Conservation (phyloP, 2,329 filamentous ascomycete genomes). For the Sarocladiaceae sp. region DNA sequence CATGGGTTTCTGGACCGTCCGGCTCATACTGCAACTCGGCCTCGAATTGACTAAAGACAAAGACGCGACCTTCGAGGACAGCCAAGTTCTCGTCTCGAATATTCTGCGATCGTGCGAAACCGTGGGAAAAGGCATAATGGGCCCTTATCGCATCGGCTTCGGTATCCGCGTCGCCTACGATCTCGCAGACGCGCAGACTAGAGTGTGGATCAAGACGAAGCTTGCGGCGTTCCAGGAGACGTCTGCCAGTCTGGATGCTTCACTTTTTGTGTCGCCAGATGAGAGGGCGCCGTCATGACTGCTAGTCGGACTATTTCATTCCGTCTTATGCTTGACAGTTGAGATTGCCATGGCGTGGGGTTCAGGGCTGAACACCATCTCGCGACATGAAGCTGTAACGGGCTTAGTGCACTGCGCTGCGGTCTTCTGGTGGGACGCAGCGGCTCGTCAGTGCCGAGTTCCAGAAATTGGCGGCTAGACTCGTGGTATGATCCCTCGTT, state of each 20-base stretch:
- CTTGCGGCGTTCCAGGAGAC: neutral
- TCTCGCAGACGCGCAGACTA: slow-evolving; percentile 1
- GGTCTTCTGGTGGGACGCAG: neutral
- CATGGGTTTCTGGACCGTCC: slow-evolving; percentile 10
- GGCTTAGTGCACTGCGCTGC: neutral
- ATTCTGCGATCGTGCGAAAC: slow-evolving; percentile 9
- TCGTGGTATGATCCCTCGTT: slow-evolving; percentile 5
- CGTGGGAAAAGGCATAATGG: slow-evolving; percentile 10
- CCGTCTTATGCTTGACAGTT: neutral
- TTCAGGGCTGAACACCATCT: too few relatives aligned
- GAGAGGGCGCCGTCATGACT: neutral
- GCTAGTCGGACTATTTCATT: neutral
- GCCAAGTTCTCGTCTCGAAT: neutral
- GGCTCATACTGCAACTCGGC: slow-evolving; percentile 6
- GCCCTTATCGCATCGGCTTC: slow-evolving; percentile 10
- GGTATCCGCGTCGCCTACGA: slow-evolving; percentile 7
- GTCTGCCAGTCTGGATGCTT: slow-evolving; percentile 3
- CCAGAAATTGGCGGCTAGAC: neutral
- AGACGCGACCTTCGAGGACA: neutral
- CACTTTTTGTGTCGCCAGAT: neutral
- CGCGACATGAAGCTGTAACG: neutral
- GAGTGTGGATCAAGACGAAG: slow-evolving; percentile 9
- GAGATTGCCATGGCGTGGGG: too few relatives aligned
- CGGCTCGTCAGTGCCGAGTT: neutral
- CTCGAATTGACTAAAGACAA: neutral